Base-by-base conservation (phyloP, 257 asterid genomes). In the Solanum paucissectum region DNA sequence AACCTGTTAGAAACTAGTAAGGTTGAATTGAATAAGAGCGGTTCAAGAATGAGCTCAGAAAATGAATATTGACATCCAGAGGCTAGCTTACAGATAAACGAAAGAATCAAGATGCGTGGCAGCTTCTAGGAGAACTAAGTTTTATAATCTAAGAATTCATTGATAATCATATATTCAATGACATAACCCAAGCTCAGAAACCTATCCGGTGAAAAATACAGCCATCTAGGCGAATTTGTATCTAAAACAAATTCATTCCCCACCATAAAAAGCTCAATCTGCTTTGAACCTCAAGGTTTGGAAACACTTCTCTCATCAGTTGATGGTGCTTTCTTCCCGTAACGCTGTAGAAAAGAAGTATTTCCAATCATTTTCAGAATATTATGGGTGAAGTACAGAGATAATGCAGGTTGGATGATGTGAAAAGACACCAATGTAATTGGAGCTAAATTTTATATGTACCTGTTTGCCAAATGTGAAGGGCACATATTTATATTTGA, bases 391-490 rank as follows among this genome's bases (percentile, higher is more conserved):
- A 79, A 44, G 27, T 14, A 44, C 2, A 79, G 38, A 44, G 38
- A 16, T 27, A 79, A 44, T 79, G 38, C 40, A 44, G 66, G 6
- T 40, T 27, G 40, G 18, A 6, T 42, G 0, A 12, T 16, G 69
- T 37, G n/a, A 27, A 42, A 20, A 87, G 37, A 34, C 23, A 77
- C 58, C 69, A 87, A 87, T 9, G 21, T 34, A 84, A 88, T 38
- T 11, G 79, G 23, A 36, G 73, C 46, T 71, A 66, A 37, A 83
- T 36, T 88, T 79, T 27, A 79, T 33, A 81, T 74, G 29, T 89
- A 95, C 99, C 98, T 95, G 98, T 93, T 97, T 97, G 88, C 99
- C 99, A 34, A 94, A 87, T 33, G 99, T 95, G 93, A 97, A 95
- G 42, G 99, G 99, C 68, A 97, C 99, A 85, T 97, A 97, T 91